Conservation (phyloP, 2,329 filamentous ascomycete genomes). For the Aspergillus alliaceus region DNA sequence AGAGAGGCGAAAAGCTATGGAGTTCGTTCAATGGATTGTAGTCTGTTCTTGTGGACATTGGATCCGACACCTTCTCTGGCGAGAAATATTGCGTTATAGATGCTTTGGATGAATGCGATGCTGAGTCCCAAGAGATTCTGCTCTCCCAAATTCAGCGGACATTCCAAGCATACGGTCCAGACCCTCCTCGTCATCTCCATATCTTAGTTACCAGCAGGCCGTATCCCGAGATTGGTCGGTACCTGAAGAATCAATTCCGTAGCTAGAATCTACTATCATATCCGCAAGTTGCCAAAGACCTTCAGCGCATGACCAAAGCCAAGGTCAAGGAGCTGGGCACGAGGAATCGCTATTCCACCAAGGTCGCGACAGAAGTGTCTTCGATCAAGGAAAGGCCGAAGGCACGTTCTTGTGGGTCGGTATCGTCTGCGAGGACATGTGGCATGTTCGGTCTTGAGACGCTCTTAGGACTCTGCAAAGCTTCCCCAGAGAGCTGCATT, state of each 20-base stretch:
- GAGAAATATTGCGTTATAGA: slow-evolving; percentile 20
- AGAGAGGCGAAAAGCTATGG: neutral
- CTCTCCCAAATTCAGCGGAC: slow-evolving; percentile 14
- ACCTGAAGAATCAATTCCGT: slow-evolving; percentile 7
- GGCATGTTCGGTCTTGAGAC: slow-evolving; percentile 5
- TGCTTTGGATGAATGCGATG: slow-evolving; percentile 23
- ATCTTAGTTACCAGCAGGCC: slow-evolving; percentile 8
- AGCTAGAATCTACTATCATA: no score
- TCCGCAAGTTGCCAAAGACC: no score
- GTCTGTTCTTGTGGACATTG: slow-evolving; percentile 11
- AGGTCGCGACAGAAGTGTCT: neutral
- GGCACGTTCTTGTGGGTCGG: slow-evolving; percentile 20
- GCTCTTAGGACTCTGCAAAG: slow-evolving; percentile 4
- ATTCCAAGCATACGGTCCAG: slow-evolving; percentile 1
- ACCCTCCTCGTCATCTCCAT: neutral
- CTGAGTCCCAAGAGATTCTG: slow-evolving; percentile 13
- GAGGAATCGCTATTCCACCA: slow-evolving; percentile 6
- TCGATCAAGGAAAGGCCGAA: slow-evolving; percentile 14
- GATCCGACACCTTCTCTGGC: neutral
- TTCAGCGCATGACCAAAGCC: no score
- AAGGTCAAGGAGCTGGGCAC: slow-evolving; percentile 8
- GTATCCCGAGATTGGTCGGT: slow-evolving; percentile 10
- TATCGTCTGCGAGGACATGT: slow-evolving; percentile 12
- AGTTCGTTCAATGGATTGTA: slow-evolving; percentile 13
- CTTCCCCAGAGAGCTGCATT: slow-evolving; percentile 11